Evolutionary conservation across 2,329 filamentous ascomycete genomes (phyloP), one percentile per base, ranked within the genome.

Genomic region (Penicillium expansum): DNA sequence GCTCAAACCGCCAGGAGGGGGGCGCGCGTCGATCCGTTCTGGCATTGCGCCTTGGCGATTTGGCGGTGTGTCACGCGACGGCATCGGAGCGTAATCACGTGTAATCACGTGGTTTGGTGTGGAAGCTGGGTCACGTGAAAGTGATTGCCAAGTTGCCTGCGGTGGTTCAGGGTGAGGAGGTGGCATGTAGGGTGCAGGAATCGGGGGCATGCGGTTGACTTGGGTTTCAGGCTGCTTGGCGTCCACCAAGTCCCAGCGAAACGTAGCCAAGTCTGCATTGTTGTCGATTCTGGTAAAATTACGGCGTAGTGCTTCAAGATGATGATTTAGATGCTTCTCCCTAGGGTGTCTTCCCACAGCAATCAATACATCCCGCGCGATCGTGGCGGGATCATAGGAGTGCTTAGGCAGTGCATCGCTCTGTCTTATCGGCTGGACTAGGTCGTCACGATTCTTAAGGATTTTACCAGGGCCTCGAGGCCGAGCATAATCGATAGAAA

Each of bases 321-420:
- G 85, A 30, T 78, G 76, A 64, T 89, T 89, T 35, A 89, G 70
- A 2, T 77, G 71, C 27, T 79, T 72, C 69, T 86, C 82, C 10
- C 80, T 80, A 0, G 86, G 85, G 67, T 88, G 85, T 56, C 82
- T 80, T 16, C 84, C 84, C 13, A 83, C 78, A 16, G 84, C 82
- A 48, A 88, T 79, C 11, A 89, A 73, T 7, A 89, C 78, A 67
- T 88, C 85, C 49, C 84, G 75, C 5, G 85, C 86, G 58, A 89
- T 86, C 0, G 84, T 88, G 43, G 79, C 77, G 1, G 82, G 78
- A 64, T 88, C 79, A 65, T 89, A 89, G 16, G 71, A 77, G 6
- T 77, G 77, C 58, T 81, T 81, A 27, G 77, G 57, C 5, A 74
- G 58, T 4, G 74, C 73, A 48, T 79, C 71, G 24, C 61, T 59